Percentiles rank a stretch among this genome's conserved stretches.
Conservation (phyloP, 148 eudicot species). For the Camellia lanceoleosa region DNA sequence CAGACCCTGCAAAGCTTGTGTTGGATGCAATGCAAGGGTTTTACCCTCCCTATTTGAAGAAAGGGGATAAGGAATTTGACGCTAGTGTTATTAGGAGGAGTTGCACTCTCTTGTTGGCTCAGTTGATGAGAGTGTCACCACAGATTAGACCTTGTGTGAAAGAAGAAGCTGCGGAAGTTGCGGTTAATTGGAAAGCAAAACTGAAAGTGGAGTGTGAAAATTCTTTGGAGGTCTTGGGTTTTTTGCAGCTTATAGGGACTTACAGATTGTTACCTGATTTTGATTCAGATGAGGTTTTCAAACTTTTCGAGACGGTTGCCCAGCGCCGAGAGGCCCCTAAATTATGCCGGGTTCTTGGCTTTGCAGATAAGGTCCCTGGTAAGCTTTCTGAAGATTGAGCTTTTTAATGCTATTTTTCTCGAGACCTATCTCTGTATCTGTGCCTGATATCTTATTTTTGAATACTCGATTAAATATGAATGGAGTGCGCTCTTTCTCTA, state of each 20-base stretch:
- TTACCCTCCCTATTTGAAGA: background rate
- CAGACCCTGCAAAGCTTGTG: constrained; percentile 24
- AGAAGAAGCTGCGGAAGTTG: constrained; percentile 18
- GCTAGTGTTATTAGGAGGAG: constrained; percentile 2
- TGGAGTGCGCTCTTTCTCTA: no score
- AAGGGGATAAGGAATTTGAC: constrained; percentile 1
- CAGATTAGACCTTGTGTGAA: background rate
- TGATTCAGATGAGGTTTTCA: constrained; percentile 15
- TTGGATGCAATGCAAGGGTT: constrained; percentile 25
- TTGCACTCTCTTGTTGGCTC: constrained; percentile 19
- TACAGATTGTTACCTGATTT: constrained; percentile 14
- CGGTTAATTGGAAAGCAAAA: constrained; percentile 15
- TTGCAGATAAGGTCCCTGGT: background rate
- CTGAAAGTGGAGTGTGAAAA: background rate
- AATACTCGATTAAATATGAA: background rate
- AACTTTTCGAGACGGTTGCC: background rate
- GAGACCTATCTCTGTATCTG: background rate
- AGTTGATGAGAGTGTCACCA: constrained; percentile 20
- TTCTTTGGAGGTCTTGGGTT: constrained; percentile 14
- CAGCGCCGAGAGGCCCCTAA: background rate
- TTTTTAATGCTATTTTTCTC: background rate
- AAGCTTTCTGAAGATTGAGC: background rate
- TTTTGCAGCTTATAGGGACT: constrained; percentile 20
- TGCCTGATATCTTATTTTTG: background rate
- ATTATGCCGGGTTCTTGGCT: background rate